These are phyloP conservation scores for Besnoitia besnoiti DNA, from an alignment of 169 alveolate genomes.

Conservation along the genomic window DNA sequence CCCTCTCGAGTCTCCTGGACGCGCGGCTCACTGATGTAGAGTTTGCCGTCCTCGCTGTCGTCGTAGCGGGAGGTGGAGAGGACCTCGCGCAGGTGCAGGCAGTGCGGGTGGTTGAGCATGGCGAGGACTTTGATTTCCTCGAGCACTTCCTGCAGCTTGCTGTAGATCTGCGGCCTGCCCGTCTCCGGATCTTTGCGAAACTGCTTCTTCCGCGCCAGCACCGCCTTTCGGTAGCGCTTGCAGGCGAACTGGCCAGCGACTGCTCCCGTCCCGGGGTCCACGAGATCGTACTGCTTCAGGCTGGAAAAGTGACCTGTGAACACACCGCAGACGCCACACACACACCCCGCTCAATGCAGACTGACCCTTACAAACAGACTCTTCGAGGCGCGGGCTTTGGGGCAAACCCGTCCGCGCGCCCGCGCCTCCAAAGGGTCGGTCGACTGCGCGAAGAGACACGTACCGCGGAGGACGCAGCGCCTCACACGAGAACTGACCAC, in stretches of 20 bases:
- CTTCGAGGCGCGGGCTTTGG: neutral
- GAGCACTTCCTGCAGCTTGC: slow-evolving; percentile 57
- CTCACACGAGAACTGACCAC: neutral
- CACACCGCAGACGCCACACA: neutral
- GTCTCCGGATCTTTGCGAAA: slow-evolving; percentile 52
- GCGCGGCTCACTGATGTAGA: slow-evolving; percentile 46
- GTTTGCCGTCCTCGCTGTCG: slow-evolving; percentile 50
- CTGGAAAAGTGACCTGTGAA: neutral
- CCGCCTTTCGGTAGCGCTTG: slow-evolving; percentile 60
- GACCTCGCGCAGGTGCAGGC: slow-evolving; percentile 44
- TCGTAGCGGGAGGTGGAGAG: slow-evolving; percentile 38
- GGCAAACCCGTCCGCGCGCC: neutral
- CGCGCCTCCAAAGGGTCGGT: neutral
- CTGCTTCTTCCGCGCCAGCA: slow-evolving; percentile 54
- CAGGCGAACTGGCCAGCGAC: slow-evolving; percentile 51
- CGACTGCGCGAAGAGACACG: neutral
- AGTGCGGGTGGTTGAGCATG: slow-evolving; percentile 54
- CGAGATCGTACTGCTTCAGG: neutral
- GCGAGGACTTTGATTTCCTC: slow-evolving; percentile 51
- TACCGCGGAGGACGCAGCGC: neutral
- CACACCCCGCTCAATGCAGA: neutral
- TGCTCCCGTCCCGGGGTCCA: slow-evolving; percentile 37
- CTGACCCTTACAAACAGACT: too few species aligned
- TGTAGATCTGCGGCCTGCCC: slow-evolving; percentile 28
- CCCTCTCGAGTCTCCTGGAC: too few species aligned